Evolutionary conservation across 1,284 basidiomycete genomes (phyloP), one percentile per base, ranked within the genome.

Genomic region (Tylopilus orsonianus): DNA sequence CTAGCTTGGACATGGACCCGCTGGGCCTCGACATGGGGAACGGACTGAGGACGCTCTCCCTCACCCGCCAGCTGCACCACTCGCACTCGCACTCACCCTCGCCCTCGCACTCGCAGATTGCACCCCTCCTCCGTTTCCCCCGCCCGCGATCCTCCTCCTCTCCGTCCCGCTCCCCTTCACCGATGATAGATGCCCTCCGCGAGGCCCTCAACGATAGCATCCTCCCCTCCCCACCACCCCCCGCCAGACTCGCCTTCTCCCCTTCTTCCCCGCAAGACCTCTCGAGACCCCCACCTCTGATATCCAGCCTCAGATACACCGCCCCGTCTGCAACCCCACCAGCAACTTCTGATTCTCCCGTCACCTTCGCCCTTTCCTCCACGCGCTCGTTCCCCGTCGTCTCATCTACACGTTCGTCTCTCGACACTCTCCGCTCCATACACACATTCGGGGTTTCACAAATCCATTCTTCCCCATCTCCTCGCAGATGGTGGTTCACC

Each of bases 371-470:
- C 6, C 75, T 75, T 12, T 68, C 71, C 0, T 63, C 71, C 1
- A 49, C 50, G 4, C 47, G 55, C 59, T 39, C 70, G 71, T 42
- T 73, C 70, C 2, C 67, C 66, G 0, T 70, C 16, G n/a, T 30
- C 10, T 45, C 59, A 33, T 36, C 48, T 32, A 59, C 69, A 1
- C 69, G 67, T 19, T 77, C 83, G 0, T 88, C 85, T 3, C 44
- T 88, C 19, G 85, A 87, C 46, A 70, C 79, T 2, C 77, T 90
- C 23, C 80, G 85, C 39, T 77, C 74, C 3, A 71, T 88, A 42
- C 77, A 75, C 42, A 72, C 39, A 42, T 65, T 63, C 64, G 37
- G 52, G 55, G 47, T 29, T 41, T 52, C 38, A 18, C 62, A 49
- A 30, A 33, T 42, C 4, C 37, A 49, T 24, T 55, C 48, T 19